Conservation (phyloP, 257 asterid genomes). For the Mentha longifolia region DNA sequence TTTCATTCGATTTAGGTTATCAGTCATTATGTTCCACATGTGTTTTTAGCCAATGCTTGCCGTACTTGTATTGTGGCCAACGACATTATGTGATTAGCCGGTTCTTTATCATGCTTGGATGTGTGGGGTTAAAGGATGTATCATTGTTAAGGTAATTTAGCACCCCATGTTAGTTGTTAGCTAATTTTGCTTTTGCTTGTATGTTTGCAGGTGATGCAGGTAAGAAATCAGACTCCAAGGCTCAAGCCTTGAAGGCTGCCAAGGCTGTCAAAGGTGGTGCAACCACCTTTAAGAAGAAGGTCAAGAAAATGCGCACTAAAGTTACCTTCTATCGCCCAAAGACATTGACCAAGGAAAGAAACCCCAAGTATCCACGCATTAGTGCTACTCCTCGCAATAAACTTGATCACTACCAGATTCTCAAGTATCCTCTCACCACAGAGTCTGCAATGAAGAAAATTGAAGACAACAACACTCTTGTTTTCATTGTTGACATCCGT, state of each 20-base stretch:
- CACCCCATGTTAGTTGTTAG: neutral
- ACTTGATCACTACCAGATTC: constrained; percentile 52
- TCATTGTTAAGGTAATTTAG: neutral
- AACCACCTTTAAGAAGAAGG: constrained; percentile 50
- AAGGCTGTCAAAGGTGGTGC: constrained; percentile 58
- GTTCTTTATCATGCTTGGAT: neutral
- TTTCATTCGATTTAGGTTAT: neutral
- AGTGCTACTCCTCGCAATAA: constrained; percentile 63
- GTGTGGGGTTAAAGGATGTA: neutral
- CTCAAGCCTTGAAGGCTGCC: constrained; percentile 57
- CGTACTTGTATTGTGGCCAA: neutral
- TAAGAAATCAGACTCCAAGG: constrained; percentile 48
- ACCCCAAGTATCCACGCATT: constrained; percentile 60
- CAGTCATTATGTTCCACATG: neutral
- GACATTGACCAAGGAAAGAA: constrained; percentile 59
- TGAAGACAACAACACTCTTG: constrained; percentile 64
- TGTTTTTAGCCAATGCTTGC: neutral
- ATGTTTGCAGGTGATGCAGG: constrained; percentile 34
- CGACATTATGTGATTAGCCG: neutral
- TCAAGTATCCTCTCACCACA: constrained; percentile 58
- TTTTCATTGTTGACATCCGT: constrained; percentile 58
- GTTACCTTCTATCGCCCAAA: constrained; percentile 61
- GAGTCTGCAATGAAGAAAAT: constrained; percentile 69
- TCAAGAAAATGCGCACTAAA: constrained; percentile 57
- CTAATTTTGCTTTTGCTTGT: neutral